Evolutionary conservation across 345 rosid genomes (phyloP), one percentile per base, ranked within the genome.

Genomic region (Camelina neglecta): DNA sequence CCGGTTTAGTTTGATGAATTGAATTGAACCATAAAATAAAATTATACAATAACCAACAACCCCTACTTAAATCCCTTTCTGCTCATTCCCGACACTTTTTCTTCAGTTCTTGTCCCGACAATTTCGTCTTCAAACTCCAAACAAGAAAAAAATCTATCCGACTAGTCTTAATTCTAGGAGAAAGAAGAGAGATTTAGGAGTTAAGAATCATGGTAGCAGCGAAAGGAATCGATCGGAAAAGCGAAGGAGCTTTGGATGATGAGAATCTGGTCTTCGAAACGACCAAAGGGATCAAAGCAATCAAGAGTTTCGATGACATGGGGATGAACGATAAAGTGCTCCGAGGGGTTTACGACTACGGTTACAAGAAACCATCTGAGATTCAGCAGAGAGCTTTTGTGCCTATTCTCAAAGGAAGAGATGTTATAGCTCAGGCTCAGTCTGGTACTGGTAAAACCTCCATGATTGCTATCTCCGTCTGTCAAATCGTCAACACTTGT

Each of bases 401-500:
- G 90, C 97, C 98, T 0, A 90, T 95, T 33, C 85, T 95, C 50
- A 85, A 85, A 71, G 94, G 98, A 57, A 84, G 98, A 0, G 99
- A 95, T 26, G 98, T 92, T 24, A 95, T 95, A 45, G 98, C 99
- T 13, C 97, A 95, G 84, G 99, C 99, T 5, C 99, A 95, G 67
- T 95, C 97, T 9, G 99, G 99, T 83, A 95, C 97, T 1, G 98
- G 98, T 4, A 95, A 95, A 85, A 92, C 96, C 73, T 88, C 97
- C 75, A 92, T 95, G 99, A 90, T 95, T 76, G 94, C 96, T 2
- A 90, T 95, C 83, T 76, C 96, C 31, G 98, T 85, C 57, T 92
- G 98, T 75, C 99, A 95, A 76, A 74, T 86, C 56, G 85, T 88
- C 69, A 92, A 92, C 63, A 84, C 88, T 26, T 66, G 91, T 18